Evolutionary conservation across 148 eudicot genomes (phyloP).

Genomic region (Nyssa sinensis): DNA sequence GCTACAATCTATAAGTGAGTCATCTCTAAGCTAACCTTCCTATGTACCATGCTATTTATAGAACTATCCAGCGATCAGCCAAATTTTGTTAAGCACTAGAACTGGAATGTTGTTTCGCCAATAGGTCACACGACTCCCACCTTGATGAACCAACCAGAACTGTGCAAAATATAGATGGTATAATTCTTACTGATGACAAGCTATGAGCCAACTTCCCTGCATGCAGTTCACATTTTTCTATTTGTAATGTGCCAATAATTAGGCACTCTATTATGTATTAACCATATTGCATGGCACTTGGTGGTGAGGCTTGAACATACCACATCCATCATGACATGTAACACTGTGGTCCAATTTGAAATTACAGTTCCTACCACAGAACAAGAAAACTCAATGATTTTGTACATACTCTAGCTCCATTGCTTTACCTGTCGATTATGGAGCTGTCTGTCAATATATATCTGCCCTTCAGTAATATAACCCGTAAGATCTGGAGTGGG

Average conservation of each 20-base stretch:
- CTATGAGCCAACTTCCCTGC: background rate
- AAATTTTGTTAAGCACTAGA: background rate
- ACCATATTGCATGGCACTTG: background rate
- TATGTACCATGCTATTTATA: background rate
- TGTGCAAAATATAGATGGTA: background rate
- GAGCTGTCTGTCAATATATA: slow-evolving; percentile 90
- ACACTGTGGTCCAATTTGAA: background rate
- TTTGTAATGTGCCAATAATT: background rate
- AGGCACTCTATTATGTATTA: background rate
- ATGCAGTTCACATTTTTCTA: background rate
- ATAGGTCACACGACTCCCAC: too few relatives aligned
- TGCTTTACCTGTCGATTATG: slow-evolving; percentile 77
- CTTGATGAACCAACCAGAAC: background rate
- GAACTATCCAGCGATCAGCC: background rate
- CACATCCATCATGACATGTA: background rate
- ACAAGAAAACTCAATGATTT: background rate
- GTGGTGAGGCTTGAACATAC: background rate
- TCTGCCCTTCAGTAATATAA: slow-evolving; percentile 95
- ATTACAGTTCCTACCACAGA: background rate
- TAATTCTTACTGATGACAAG: background rate
- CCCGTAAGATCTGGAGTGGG: slow-evolving; percentile 99
- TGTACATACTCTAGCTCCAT: background rate
- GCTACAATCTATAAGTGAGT: background rate
- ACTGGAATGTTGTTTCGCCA: background rate
- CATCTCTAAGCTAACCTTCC: background rate